Evolutionary conservation across 805 yeast genomes (phyloP).

Genomic region (Zygotorulaspora chibaensis): DNA sequence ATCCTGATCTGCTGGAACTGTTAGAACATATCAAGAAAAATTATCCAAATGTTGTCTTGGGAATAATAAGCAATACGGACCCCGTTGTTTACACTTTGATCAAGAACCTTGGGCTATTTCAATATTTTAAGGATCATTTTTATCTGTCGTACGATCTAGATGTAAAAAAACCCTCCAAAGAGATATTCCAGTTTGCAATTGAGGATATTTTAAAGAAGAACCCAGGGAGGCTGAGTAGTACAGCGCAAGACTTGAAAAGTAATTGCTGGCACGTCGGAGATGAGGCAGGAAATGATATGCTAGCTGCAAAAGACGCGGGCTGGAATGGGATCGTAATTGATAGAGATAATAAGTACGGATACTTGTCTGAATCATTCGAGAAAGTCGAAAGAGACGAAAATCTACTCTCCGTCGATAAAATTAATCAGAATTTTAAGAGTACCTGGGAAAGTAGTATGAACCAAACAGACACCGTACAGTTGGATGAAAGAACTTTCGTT

Average conservation of each 20-base stretch:
- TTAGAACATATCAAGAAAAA: conserved; percentile 34
- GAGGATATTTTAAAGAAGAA: conserved; percentile 25
- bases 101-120: conserved; percentile 42
- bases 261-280: conserved; percentile 68
- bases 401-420: conserved; percentile 27
- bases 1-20: conserved; percentile 50
- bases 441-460: conserved; percentile 19
- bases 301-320: conserved; percentile 51
- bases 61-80: conserved; percentile 61
- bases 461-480: conserved; percentile 20
- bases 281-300: conserved; percentile 49
- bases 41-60: conserved; percentile 36
- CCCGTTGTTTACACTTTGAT: conserved; percentile 45
- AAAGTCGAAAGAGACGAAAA: conserved; percentile 15
- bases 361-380: conserved; percentile 11
- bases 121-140: conserved; percentile 40
- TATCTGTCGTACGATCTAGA: conserved; percentile 58
- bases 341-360: conserved; percentile 36
- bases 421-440: conserved; percentile 21
- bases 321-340: conserved; percentile 59
- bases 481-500: conserved; percentile 19
- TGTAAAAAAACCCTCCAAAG: conserved; percentile 46
- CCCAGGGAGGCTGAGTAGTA: conserved; percentile 16
- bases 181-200: conserved; percentile 43
- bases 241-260: conserved; percentile 18